These are phyloP conservation scores for Fragaria iinumae DNA, from an alignment of 306 rosid species.

Conservation along the genomic window DNA sequence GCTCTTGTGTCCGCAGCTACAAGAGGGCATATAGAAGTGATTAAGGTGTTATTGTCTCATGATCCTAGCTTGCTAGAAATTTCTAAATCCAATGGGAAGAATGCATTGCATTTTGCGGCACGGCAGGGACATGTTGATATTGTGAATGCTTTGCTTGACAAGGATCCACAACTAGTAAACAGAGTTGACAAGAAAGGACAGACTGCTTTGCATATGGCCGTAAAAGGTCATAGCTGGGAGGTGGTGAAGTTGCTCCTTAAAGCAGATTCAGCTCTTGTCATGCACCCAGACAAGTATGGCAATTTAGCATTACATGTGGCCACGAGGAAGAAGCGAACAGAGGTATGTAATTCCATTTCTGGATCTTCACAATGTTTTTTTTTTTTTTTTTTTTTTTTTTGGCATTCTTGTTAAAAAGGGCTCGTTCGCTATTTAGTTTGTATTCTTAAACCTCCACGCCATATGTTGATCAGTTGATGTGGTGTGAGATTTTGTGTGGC, in stretches of 20 bases:
- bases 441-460: neutral
- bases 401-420: neutral
- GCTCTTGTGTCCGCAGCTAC: constrained; percentile 84
- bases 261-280: constrained; percentile 63
- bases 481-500: neutral
- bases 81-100: constrained; percentile 75
- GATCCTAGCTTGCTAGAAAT: constrained; percentile 64
- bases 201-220: constrained; percentile 88
- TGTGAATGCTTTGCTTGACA: constrained; percentile 49
- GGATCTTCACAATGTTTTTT: neutral
- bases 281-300: constrained; percentile 80
- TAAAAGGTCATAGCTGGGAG: constrained; percentile 68
- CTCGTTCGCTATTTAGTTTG: neutral
- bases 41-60: constrained; percentile 43
- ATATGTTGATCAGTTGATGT: neutral
- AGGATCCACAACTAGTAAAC: constrained; percentile 69
- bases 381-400: too few species aligned
- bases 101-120: constrained; percentile 81
- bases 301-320: constrained; percentile 86
- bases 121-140: constrained; percentile 75
- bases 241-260: constrained; percentile 67
- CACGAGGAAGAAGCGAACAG: constrained; percentile 79
- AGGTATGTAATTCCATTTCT: constrained; percentile 43
- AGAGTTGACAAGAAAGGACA: constrained; percentile 89
- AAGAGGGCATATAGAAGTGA: constrained; percentile 64